Conservation (phyloP, 169 alveolate genomes). For the Cryptosporidium ubiquitum region DNA sequence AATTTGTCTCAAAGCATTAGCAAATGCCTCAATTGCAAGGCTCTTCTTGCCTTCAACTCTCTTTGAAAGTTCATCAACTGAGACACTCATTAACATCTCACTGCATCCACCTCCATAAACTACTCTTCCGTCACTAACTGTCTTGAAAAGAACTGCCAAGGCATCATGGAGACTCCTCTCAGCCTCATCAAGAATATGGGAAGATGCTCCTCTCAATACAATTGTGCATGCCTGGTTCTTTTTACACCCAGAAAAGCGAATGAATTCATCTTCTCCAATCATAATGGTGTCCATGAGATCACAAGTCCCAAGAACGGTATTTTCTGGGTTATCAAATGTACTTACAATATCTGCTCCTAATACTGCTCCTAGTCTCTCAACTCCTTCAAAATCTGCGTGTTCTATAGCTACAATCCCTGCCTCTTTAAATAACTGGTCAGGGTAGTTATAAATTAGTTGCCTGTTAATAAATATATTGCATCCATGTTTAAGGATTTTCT, state of each 20-base stretch:
- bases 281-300: slow-evolving; percentile 95
- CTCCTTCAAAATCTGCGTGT: slow-evolving; percentile 99
- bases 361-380: slow-evolving; percentile 99
- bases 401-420: slow-evolving; percentile 98
- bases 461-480: slow-evolving; percentile 99
- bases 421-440: slow-evolving; percentile 96
- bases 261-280: slow-evolving; percentile 98
- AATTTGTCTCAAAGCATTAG: slow-evolving; percentile 95
- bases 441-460: slow-evolving; percentile 98
- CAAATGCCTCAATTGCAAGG: slow-evolving; percentile 97
- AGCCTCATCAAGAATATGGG: slow-evolving; percentile 99
- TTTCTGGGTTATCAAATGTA: slow-evolving; percentile 97
- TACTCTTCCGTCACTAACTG: slow-evolving; percentile 91
- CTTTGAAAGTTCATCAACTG: slow-evolving; percentile 94
- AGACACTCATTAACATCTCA: slow-evolving; percentile 97
- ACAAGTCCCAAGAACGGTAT: slow-evolving; percentile 93
- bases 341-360: slow-evolving; percentile 98
- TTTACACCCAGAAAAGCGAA: slow-evolving; percentile 96
- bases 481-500: slow-evolving; percentile 94
- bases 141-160: slow-evolving; percentile 95
- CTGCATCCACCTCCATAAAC: slow-evolving; percentile 99
- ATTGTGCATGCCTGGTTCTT: slow-evolving; percentile 96
- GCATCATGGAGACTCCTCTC: slow-evolving; percentile 99
- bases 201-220: slow-evolving; percentile 98
- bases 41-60: slow-evolving; percentile 94